phyloP scores from a whole-genome alignment of 257 asterid species.

The Penstemon newberryi region DNA sequence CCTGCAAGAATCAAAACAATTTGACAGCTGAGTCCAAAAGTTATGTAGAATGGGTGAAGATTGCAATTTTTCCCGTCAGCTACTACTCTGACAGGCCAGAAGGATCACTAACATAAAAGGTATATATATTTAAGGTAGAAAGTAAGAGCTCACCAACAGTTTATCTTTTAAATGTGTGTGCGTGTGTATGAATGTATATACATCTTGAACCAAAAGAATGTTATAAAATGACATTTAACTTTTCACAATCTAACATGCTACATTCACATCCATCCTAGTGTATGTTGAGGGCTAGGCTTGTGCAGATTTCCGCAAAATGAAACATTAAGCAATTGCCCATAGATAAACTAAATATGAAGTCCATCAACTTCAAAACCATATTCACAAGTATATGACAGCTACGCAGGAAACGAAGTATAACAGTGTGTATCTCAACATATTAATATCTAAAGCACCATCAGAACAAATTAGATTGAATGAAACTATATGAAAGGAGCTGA shows the following conservation, averaged over 20 bases:
- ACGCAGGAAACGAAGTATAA: constrained; percentile 21
- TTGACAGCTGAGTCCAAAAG: constrained; percentile 22
- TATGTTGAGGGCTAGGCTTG: background rate
- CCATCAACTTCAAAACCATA: constrained; percentile 10
- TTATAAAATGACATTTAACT: background rate
- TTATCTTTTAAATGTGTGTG: no score
- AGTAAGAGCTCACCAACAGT: constrained; percentile 1
- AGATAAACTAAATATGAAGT: background rate
- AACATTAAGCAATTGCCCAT: background rate
- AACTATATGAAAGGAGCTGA: background rate
- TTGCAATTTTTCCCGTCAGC: constrained; percentile 21
- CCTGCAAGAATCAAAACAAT: constrained; percentile 58
- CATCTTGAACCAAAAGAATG: constrained; percentile 15
- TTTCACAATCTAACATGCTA: background rate
- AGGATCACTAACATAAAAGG: background rate
- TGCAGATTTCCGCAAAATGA: constrained; percentile 6
- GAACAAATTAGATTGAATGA: constrained; percentile 9
- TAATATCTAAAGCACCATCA: constrained; percentile 2
- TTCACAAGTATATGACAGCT: background rate
- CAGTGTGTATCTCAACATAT: constrained; percentile 11
- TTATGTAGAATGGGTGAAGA: constrained; percentile 5
- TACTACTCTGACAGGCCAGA: constrained; percentile 20
- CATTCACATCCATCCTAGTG: constrained; percentile 10
- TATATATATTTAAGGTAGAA: background rate
- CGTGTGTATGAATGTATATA: background rate